These are phyloP conservation scores for Nigrospora osmanthi DNA, from an alignment of 2,329 filamentous ascomycete species.

Conservation along the genomic window DNA sequence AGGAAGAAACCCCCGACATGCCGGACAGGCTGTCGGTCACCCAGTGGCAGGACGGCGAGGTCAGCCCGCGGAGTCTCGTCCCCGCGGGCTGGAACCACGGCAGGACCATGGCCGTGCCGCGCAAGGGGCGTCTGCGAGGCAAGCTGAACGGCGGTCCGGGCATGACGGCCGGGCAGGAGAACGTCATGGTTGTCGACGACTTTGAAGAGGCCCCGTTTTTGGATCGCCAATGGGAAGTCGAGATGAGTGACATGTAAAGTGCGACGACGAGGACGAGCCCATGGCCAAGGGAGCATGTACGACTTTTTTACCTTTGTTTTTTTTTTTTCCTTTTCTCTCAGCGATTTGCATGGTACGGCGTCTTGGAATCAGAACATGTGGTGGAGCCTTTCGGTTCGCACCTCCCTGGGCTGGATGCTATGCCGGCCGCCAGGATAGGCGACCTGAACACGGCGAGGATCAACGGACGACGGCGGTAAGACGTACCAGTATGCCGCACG, in stretches of 20 bases:
- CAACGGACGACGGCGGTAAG: no score
- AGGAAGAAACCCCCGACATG: slow-evolving; percentile 21
- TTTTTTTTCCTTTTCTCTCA: no score
- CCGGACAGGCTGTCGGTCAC: slow-evolving; percentile 13
- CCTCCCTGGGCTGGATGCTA: no score
- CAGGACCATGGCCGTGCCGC: slow-evolving; percentile 42
- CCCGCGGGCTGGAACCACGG: slow-evolving; percentile 29
- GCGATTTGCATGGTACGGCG: no score
- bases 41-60: slow-evolving; percentile 23
- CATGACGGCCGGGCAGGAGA: slow-evolving; percentile 34
- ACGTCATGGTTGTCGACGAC: slow-evolving; percentile 33
- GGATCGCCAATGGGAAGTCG: slow-evolving; percentile 33
- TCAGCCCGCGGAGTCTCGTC: slow-evolving; percentile 29
- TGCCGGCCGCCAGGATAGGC: no score
- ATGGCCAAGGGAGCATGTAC: neutral
- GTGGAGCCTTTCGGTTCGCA: no score
- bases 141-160: slow-evolving; percentile 11
- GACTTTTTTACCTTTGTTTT: no score
- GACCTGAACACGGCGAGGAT: no score
- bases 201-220: slow-evolving; percentile 66
- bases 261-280: neutral
- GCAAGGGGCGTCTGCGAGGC: slow-evolving; percentile 11
- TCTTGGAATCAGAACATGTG: no score
- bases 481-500: no score
- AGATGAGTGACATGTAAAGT: slow-evolving; percentile 27